Evolutionary conservation across 108 stramenopile genomes (phyloP).

Genomic region (Pelagomonas calceolata): DNA sequence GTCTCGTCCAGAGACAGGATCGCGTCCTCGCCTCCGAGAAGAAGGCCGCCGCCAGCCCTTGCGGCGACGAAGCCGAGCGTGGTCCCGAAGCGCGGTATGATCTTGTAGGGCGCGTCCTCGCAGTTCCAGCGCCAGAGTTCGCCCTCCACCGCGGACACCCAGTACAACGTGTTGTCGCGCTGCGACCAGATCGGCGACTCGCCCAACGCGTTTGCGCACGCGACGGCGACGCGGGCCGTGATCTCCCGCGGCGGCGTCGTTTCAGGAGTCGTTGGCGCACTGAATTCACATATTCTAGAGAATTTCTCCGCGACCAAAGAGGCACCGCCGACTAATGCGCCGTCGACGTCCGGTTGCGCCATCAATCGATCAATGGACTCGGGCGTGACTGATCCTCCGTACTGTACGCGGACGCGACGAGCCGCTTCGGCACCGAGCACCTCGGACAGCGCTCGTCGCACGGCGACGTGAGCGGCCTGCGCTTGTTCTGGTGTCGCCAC

Average conservation of each 20-base stretch:
- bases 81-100: slow-evolving; percentile 30
- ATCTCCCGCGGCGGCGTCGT: slow-evolving; percentile 17
- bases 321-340: slow-evolving; percentile 63
- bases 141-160: slow-evolving; percentile 57
- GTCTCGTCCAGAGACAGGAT: slow-evolving; percentile 33
- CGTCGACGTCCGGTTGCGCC: slow-evolving; percentile 67
- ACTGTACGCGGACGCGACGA: slow-evolving; percentile 44
- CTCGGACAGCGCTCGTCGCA: slow-evolving; percentile 31
- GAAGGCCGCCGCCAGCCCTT: slow-evolving; percentile 14
- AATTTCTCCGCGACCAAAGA: slow-evolving; percentile 63
- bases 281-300: slow-evolving; percentile 40
- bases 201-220: slow-evolving; percentile 50
- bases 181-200: slow-evolving; percentile 55
- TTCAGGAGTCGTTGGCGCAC: too few species aligned
- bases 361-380: slow-evolving; percentile 55
- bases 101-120: slow-evolving; percentile 38
- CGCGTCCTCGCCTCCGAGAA: slow-evolving; percentile 46
- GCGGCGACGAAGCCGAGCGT: slow-evolving; percentile 50
- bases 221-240: slow-evolving; percentile 29
- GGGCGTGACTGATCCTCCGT: slow-evolving; percentile 64
- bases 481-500: slow-evolving; percentile 66
- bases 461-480: slow-evolving; percentile 41
- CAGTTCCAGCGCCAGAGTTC: slow-evolving; percentile 56
- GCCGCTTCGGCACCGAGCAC: slow-evolving; percentile 39
- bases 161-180: slow-evolving; percentile 44